Evolutionary conservation across 2,329 filamentous ascomycete genomes (phyloP).

Genomic region (Neopestalotiopsis rosae): DNA sequence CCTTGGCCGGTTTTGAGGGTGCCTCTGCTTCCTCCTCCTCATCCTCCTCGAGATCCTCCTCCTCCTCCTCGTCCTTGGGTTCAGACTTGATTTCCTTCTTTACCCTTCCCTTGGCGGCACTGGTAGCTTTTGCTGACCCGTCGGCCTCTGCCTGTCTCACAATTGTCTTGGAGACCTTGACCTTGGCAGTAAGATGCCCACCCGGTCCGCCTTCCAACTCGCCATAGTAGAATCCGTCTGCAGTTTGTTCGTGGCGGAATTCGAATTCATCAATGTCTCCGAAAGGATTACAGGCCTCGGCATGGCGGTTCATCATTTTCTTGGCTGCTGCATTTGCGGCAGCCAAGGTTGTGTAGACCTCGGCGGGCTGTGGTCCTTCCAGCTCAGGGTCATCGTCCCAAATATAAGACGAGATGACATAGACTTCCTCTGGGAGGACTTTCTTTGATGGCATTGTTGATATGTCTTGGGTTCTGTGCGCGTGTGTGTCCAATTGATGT

Average conservation of each 20-base stretch:
- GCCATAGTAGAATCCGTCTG: slow-evolving; percentile 8
- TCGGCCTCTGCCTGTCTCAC: slow-evolving; percentile 4
- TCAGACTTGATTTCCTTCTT: slow-evolving; percentile 7
- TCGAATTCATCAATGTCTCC: slow-evolving; percentile 10
- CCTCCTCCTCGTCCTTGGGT: background rate
- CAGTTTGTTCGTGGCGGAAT: background rate
- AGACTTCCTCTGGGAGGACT: slow-evolving; percentile 17
- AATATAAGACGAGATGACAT: slow-evolving; percentile 20
- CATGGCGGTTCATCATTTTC: slow-evolving; percentile 17
- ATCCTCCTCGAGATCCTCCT: slow-evolving; percentile 15
- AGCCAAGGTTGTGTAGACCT: slow-evolving; percentile 16
- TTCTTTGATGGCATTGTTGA: slow-evolving; percentile 12
- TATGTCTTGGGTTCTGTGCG: background rate
- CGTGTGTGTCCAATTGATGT: no score
- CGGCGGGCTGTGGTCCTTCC: slow-evolving; percentile 17
- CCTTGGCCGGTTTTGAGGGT: background rate
- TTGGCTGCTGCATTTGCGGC: slow-evolving; percentile 22
- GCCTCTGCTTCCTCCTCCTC: slow-evolving; percentile 19
- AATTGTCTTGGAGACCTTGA: background rate
- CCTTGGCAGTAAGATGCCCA: background rate
- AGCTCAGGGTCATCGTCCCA: slow-evolving; percentile 16
- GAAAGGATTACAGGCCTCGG: slow-evolving; percentile 13
- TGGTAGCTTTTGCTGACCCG: background rate
- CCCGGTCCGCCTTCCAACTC: background rate
- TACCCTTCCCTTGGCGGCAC: background rate